phyloP scores from a whole-genome alignment of 805 yeast species.

The Candida ascalaphidarum region DNA sequence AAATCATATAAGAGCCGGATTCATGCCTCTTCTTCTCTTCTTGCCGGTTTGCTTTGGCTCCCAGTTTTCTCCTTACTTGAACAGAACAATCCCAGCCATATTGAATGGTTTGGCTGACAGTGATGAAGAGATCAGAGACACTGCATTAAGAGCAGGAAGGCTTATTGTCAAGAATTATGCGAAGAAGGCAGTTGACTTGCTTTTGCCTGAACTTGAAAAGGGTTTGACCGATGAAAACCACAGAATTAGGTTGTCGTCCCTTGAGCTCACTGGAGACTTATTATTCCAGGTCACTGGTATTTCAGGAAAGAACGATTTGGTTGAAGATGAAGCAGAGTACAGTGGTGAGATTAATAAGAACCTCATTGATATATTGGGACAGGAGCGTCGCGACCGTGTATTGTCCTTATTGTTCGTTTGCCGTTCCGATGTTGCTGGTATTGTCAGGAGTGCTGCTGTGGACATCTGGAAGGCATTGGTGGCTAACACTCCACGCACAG shows the following conservation, averaged over 20 bases:
- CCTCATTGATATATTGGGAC: slow-evolving; percentile 74
- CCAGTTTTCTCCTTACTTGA: slow-evolving; percentile 83
- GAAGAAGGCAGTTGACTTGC: slow-evolving; percentile 80
- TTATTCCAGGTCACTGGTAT: slow-evolving; percentile 92
- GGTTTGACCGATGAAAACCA: slow-evolving; percentile 79
- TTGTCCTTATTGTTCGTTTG: slow-evolving; percentile 84
- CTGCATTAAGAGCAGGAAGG: slow-evolving; percentile 88
- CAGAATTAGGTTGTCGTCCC: slow-evolving; percentile 87
- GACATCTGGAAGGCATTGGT: slow-evolving; percentile 97
- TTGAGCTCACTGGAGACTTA: slow-evolving; percentile 91
- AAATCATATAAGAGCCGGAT: slow-evolving; percentile 79
- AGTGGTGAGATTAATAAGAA: slow-evolving; percentile 48
- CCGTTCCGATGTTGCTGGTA: slow-evolving; percentile 83
- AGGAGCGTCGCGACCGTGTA: slow-evolving; percentile 80
- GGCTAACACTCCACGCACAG: slow-evolving; percentile 89
- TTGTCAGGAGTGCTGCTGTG: slow-evolving; percentile 81
- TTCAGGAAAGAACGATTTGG: slow-evolving; percentile 58
- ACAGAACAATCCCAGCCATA: slow-evolving; percentile 83
- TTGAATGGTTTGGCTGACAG: slow-evolving; percentile 84
- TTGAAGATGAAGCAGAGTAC: slow-evolving; percentile 42
- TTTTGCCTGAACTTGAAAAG: slow-evolving; percentile 86
- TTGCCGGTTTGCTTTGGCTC: slow-evolving; percentile 92
- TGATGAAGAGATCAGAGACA: slow-evolving; percentile 80
- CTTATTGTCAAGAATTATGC: slow-evolving; percentile 88
- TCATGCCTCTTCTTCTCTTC: slow-evolving; percentile 79